A percentile compares a stretch with the other conserved stretches of the same genome.
Evolutionary conservation across 164 flowering plant genomes (phyloP).

Genomic region (Stephania yunnanensis): DNA sequence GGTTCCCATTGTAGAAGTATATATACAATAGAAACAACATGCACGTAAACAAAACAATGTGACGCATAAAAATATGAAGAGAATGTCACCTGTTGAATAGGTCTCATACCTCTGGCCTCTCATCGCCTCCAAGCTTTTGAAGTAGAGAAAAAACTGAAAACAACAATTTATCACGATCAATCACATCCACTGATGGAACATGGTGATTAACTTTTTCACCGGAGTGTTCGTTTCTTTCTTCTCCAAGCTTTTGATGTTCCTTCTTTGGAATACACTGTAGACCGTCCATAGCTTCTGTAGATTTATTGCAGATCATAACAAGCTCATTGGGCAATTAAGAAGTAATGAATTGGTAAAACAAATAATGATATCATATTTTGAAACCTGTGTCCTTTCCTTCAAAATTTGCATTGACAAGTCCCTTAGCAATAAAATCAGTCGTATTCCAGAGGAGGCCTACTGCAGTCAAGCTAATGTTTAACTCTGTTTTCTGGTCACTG

Average conservation of each 20-base stretch:
- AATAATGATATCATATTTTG: background rate
- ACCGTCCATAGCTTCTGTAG: constrained; percentile 27
- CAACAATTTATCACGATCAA: constrained; percentile 54
- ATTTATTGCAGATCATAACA: constrained; percentile 2
- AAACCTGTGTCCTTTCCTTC: constrained; percentile 51
- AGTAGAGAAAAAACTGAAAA: constrained; percentile 82
- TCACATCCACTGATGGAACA: constrained; percentile 25
- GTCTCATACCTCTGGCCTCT: constrained; percentile 83
- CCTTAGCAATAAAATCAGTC: constrained; percentile 87
- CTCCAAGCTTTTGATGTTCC: constrained; percentile 29
- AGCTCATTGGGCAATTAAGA: constrained; percentile 1
- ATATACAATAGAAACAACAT: too few species aligned
- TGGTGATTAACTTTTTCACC: constrained; percentile 20
- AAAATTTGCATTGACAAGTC: constrained; percentile 26
- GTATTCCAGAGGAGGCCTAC: constrained; percentile 93
- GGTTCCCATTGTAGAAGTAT: too few species aligned
- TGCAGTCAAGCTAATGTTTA: constrained; percentile 97
- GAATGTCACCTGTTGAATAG: background rate
- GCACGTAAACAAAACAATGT: background rate
- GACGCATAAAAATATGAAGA: background rate
- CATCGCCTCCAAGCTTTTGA: constrained; percentile 88
- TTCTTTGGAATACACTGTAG: constrained; percentile 24
- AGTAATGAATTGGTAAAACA: background rate
- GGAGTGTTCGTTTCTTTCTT: constrained; percentile 10
- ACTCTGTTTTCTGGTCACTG: constrained; percentile 80